Conservation (phyloP, 768 basidiomycete species). For the Suillus alpinus region DNA sequence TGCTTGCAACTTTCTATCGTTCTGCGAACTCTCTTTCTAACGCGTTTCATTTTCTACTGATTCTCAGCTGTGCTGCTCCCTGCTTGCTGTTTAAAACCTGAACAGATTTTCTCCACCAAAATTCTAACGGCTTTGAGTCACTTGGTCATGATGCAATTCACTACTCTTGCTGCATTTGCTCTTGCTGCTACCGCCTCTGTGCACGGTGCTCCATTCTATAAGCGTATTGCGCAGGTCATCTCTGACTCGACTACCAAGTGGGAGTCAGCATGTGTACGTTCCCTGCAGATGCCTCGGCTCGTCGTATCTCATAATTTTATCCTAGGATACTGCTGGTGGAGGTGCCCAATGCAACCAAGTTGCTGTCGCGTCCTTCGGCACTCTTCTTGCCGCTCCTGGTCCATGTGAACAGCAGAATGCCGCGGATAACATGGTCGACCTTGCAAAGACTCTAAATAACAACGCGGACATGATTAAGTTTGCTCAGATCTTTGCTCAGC, state of each 20-base stretch:
- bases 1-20: neutral
- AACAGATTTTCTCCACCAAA: neutral
- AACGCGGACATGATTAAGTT: constrained; percentile 46
- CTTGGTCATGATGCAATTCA: constrained; percentile 7
- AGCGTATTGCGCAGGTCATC: constrained; percentile 48
- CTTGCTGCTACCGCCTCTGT: constrained; percentile 32
- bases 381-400: constrained; percentile 57
- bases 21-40: constrained; percentile 4
- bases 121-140: neutral
- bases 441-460: constrained; percentile 43
- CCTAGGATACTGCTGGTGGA: constrained; percentile 53
- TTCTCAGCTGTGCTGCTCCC: constrained; percentile 5
- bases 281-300: neutral
- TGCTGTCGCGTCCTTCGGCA: constrained; percentile 52
- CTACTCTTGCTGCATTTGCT: constrained; percentile 22
- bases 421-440: constrained; percentile 50
- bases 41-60: neutral
- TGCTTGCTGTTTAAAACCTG: constrained; percentile 5
- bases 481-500: constrained; percentile 54
- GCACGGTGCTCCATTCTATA: constrained; percentile 37
- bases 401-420: constrained; percentile 56
- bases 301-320: neutral
- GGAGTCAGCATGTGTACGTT: constrained; percentile 48
- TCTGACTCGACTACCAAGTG: constrained; percentile 38
- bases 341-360: constrained; percentile 54